These are phyloP conservation scores for Dendrobium catenatum DNA, from an alignment of 106 monocot genomes.

Conservation along the genomic window DNA sequence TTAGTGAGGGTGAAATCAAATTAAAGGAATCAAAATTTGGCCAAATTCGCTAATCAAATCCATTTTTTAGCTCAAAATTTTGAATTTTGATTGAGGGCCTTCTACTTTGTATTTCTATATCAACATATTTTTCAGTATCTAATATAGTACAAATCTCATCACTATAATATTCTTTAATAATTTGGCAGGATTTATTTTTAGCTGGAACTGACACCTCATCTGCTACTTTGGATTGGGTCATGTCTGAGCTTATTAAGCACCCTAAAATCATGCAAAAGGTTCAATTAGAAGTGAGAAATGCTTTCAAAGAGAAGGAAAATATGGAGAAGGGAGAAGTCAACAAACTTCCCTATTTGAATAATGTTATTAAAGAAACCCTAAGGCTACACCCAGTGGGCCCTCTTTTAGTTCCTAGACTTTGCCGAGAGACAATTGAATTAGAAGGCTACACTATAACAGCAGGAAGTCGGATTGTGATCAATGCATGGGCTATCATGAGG, in stretches of 20 bases:
- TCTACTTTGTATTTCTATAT: too few species aligned
- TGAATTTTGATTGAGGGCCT: too few species aligned
- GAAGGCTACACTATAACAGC: conserved; percentile 4
- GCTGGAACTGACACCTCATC: conserved; percentile 13
- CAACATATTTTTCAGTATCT: too few species aligned
- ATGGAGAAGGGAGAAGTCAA: background rate
- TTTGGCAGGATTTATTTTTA: background rate
- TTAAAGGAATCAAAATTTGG: too few species aligned
- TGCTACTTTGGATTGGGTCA: background rate
- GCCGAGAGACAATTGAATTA: background rate
- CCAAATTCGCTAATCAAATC: too few species aligned
- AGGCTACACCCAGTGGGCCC: conserved; percentile 12
- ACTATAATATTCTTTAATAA: too few species aligned
- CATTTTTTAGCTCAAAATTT: too few species aligned
- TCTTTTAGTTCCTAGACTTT: conserved; percentile 4
- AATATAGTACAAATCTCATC: too few species aligned
- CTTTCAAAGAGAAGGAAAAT: background rate
- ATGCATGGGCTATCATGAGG: conserved; percentile 16
- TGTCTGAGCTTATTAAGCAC: conserved; percentile 11
- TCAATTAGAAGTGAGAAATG: conserved; percentile 11
- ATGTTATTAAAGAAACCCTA: conserved; percentile 17
- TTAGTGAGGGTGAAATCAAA: too few species aligned
- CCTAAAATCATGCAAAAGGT: conserved; percentile 9
- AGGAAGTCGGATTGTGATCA: conserved; percentile 6
- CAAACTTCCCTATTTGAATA: conserved; percentile 8